A percentile compares a stretch with the other conserved stretches of the same genome.
phyloP scores from a whole-genome alignment of 106 monocot genomes.

The Narthecium ossifragum region DNA sequence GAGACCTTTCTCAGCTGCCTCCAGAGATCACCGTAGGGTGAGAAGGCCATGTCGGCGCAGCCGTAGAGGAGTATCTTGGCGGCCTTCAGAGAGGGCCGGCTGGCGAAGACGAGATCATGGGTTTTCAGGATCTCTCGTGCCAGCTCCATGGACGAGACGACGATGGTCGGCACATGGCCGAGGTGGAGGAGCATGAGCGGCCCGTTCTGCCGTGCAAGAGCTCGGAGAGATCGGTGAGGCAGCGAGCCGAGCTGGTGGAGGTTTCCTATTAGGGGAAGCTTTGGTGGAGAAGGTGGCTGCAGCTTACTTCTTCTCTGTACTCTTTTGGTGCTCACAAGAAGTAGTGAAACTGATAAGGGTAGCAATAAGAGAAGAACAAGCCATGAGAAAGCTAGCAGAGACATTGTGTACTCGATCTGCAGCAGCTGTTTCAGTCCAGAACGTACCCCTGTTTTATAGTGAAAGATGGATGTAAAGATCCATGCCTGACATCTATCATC shows the following conservation, averaged over 20 bases:
- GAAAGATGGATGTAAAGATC: no score
- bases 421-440: no score
- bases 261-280: conserved; percentile 22
- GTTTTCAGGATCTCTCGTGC: conserved; percentile 6
- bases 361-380: no score
- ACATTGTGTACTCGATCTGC: no score
- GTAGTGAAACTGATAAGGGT: no score
- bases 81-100: neutral
- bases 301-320: neutral
- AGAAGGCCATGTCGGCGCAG: conserved; percentile 11
- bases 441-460: no score
- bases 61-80: neutral
- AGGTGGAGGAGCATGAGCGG: conserved; percentile 16
- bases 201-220: conserved; percentile 8
- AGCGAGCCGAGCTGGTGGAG: conserved; percentile 12
- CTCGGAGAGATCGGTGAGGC: conserved; percentile 8
- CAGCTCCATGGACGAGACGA: conserved; percentile 9
- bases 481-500: no score
- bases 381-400: no score
- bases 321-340: neutral
- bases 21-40: conserved; percentile 20
- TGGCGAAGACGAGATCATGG: conserved; percentile 14
- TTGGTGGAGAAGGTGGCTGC: conserved; percentile 16
- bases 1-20: conserved; percentile 10
- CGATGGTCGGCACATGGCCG: conserved; percentile 3